Base-by-base conservation (phyloP, 805 yeast species). In the Wickerhamiella cacticola region DNA sequence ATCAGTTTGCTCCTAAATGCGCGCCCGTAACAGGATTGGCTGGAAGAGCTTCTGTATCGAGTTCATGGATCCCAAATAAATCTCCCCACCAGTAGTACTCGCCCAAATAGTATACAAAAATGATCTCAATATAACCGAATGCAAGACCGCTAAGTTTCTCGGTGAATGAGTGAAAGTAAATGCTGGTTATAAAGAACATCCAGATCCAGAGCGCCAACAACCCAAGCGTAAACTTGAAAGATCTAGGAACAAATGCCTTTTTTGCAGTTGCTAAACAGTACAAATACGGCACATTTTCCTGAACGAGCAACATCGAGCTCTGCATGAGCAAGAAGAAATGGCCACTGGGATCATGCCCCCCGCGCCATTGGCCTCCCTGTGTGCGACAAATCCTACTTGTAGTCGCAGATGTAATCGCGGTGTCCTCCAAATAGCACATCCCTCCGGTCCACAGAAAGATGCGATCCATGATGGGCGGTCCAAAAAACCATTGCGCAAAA, bases 341-440 rank as follows among this genome's bases (percentile, higher is more conserved):
- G 0, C 98, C 98, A 52, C 89, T 80, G 4, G 97, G 95, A 66
- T 92, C 98, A 60, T 86, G 95, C 0, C 98, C 98, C 0, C 95
- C 86, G 6, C 55, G 52, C 92, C 89, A 82, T 13, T 57, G 50
- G 0, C 97, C 81, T 45, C 79, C 86, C 58, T 74, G 24, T 51
- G 59, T 45, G 61, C 92, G 63, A 61, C 92, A 74, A 1, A 19
- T 36, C 18, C 28, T 5, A 41, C 55, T 50, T 2, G 53, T 41
- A 9, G 19, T 19, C 35, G 50, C 48, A 12, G 48, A 46, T 6
- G 44, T 24, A 13, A 34, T 12, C 21, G 38, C 51, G 3, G 29
- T 48, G 9, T 16, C 12, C n/a, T 25, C 34, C 5, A 35, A 3
- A 7, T 22, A 26, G 58, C 98, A 89, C 43, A 66, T 63, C 0